Percentiles rank a stretch among this genome's conserved stretches.
Evolutionary conservation across 2,329 filamentous ascomycete genomes (phyloP).

Genomic region (Hortaea werneckii): DNA sequence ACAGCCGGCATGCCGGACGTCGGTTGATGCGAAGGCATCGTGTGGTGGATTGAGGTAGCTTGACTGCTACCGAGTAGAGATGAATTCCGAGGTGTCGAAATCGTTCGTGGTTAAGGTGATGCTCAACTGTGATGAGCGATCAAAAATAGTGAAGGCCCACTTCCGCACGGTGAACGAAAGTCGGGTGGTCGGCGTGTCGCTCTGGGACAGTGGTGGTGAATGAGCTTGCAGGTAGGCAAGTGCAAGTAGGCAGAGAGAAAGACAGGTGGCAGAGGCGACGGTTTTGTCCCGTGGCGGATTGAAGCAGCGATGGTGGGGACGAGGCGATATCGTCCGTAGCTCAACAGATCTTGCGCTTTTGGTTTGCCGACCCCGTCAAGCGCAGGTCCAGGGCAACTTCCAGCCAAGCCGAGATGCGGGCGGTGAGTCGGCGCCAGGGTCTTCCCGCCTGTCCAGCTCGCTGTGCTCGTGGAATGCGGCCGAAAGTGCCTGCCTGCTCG

Average conservation of each 20-base stretch:
- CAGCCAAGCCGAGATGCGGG: background rate
- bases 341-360: background rate
- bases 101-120: constrained; percentile 1
- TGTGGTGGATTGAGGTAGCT: background rate
- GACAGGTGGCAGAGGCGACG: background rate
- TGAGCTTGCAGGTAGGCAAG: background rate
- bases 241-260: background rate
- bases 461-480: background rate
- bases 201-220: background rate
- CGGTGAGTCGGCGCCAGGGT: background rate
- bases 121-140: constrained; percentile 2
- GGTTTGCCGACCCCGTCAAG: no score
- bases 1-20: constrained; percentile 38
- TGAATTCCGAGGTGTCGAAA: background rate
- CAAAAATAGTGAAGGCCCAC: background rate
- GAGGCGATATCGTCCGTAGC: background rate
- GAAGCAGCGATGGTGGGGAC: background rate
- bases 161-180: constrained; percentile 1
- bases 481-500: background rate
- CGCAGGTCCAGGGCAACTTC: background rate
- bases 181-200: constrained; percentile 1
- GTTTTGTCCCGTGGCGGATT: background rate
- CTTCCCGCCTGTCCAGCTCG: background rate
- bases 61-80: background rate
- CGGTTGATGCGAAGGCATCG: constrained; percentile 45